These are phyloP conservation scores for Sugiyamaella japonica DNA, from an alignment of 1,139 yeast species.

Conservation along the genomic window DNA sequence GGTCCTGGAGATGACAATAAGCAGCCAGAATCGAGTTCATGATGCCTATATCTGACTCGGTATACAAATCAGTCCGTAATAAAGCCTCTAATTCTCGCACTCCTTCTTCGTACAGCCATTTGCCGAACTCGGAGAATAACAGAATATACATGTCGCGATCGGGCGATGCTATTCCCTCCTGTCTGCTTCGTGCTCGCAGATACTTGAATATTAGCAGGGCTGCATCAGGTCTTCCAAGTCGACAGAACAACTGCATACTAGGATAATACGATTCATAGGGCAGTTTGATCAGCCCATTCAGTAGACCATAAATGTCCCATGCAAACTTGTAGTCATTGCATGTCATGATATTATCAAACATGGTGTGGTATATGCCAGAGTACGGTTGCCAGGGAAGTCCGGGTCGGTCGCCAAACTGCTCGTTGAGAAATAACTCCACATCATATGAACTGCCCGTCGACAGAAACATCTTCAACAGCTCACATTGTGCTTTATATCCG, in stretches of 20 bases:
- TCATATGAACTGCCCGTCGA: slow-evolving; percentile 55
- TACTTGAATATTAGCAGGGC: slow-evolving; percentile 66
- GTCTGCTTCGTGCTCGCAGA: slow-evolving; percentile 56
- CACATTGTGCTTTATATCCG: slow-evolving; percentile 48
- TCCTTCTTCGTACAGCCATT: slow-evolving; percentile 62
- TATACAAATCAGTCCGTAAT: slow-evolving; percentile 62
- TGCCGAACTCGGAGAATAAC: slow-evolving; percentile 63
- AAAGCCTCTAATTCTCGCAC: slow-evolving; percentile 64
- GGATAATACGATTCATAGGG: slow-evolving; percentile 64
- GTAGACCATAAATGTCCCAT: slow-evolving; percentile 63
- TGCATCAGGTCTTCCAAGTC: slow-evolving; percentile 59
- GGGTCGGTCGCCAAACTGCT: slow-evolving; percentile 50
- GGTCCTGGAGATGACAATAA: slow-evolving; percentile 62
- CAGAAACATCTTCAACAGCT: slow-evolving; percentile 51
- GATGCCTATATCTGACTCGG: slow-evolving; percentile 59
- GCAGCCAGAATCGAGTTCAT: slow-evolving; percentile 68
- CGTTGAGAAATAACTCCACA: slow-evolving; percentile 55
- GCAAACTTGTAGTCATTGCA: slow-evolving; percentile 50
- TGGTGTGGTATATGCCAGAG: slow-evolving; percentile 44
- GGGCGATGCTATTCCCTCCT: slow-evolving; percentile 65
- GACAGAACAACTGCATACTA: slow-evolving; percentile 60
- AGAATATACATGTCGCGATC: slow-evolving; percentile 61
- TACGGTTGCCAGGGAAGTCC: slow-evolving; percentile 36
- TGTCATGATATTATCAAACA: slow-evolving; percentile 50
- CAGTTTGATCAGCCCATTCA: slow-evolving; percentile 58